Conservation (phyloP, 2,329 filamentous ascomycete species). For the Cladosporium phlei region DNA sequence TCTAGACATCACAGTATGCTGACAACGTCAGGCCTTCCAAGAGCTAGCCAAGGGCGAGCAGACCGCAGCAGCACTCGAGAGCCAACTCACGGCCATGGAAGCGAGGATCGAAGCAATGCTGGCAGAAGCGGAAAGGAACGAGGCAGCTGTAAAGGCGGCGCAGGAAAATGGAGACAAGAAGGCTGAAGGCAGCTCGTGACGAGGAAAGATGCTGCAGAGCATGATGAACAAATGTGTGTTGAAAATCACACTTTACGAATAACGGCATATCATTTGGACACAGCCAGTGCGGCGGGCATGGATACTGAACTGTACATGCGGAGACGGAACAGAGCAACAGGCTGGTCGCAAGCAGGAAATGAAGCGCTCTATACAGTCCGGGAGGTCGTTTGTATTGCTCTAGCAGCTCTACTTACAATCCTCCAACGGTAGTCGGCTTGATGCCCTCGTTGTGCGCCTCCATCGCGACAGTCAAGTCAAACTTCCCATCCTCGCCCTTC, state of each 20-base stretch:
- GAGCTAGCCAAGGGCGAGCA: constrained; percentile 52
- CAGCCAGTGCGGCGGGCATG: background rate
- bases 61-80: constrained; percentile 52
- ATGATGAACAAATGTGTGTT: too few species aligned
- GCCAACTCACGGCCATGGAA: constrained; percentile 51
- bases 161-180: constrained; percentile 1
- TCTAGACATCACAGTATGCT: background rate
- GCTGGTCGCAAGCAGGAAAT: too few species aligned
- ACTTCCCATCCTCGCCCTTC: constrained; percentile 66
- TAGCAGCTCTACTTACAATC: too few species aligned
- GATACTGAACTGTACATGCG: background rate
- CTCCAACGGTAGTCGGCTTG: constrained; percentile 31
- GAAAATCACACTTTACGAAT: background rate
- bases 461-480: constrained; percentile 44
- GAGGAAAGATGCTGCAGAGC: too few species aligned
- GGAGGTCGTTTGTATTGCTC: background rate
- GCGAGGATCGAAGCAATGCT: constrained; percentile 51
- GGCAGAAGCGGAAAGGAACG: constrained; percentile 43
- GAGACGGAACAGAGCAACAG: too few species aligned
- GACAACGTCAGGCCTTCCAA: constrained; percentile 41
- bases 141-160: background rate
- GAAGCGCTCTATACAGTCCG: background rate
- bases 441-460: constrained; percentile 30
- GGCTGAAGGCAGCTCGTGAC: background rate
- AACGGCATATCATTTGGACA: background rate